Evolutionary conservation across 2,329 filamentous ascomycete genomes (phyloP).

Genomic region (Lachnellula hyalina): DNA sequence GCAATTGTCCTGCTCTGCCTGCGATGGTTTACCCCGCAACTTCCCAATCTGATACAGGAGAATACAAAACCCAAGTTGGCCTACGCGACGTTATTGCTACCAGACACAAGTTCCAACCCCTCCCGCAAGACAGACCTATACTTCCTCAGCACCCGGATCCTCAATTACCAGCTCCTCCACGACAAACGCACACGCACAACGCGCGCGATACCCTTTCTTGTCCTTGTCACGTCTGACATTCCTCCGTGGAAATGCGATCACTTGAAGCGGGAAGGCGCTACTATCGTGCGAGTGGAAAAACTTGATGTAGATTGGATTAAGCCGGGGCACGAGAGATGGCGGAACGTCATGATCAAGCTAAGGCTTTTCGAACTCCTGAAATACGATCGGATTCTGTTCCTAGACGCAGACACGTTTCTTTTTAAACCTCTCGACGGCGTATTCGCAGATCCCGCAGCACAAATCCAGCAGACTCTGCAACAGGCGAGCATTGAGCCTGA

Average conservation of each 20-base stretch:
- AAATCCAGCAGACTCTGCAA: background rate
- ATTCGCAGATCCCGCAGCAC: constrained; percentile 27
- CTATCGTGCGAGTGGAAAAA: constrained; percentile 30
- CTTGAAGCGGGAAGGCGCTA: constrained; percentile 33
- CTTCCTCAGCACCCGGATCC: constrained; percentile 31
- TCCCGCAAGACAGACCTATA: constrained; percentile 19
- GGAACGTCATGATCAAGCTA: constrained; percentile 30
- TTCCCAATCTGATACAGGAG: background rate
- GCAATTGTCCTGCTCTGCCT: background rate
- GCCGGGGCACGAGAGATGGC: constrained; percentile 28
- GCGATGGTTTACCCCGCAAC: background rate
- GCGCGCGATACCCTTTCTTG: constrained; percentile 31
- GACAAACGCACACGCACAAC: constrained; percentile 27
- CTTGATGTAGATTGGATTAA: constrained; percentile 28
- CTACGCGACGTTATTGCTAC: constrained; percentile 6
- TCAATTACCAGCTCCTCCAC: constrained; percentile 35
- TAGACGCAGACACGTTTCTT: constrained; percentile 34
- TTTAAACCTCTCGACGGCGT: constrained; percentile 30
- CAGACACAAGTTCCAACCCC: background rate
- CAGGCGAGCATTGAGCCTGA: constrained; percentile 12
- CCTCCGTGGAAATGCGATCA: constrained; percentile 21
- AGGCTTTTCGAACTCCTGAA: constrained; percentile 31
- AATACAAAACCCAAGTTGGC: background rate
- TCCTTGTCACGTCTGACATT: constrained; percentile 30
- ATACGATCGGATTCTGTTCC: constrained; percentile 32